Conservation (phyloP, 176 grass and related monocot species). For the Triticum monococcum region DNA sequence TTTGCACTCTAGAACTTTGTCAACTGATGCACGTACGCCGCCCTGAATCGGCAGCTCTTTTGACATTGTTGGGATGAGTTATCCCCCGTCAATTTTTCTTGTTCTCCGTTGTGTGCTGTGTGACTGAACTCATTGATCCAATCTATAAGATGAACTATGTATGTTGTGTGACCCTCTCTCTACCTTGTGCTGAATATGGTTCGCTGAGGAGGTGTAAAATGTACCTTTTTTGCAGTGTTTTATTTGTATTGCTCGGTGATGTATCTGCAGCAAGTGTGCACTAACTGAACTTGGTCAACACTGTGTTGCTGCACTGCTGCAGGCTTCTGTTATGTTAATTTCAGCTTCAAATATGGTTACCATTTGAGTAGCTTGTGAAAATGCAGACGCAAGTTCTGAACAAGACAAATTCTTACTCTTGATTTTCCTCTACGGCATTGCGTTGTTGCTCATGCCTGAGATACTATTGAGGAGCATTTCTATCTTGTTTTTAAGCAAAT, state of each 20-base stretch:
- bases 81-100: slow-evolving; percentile 26
- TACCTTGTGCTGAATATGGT: slow-evolving; percentile 15
- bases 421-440: not conserved
- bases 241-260: not conserved
- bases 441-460: not conserved
- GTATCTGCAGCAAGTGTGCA: not conserved
- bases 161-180: slow-evolving; percentile 23
- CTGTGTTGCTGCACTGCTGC: not conserved
- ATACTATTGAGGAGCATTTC: not conserved
- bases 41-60: slow-evolving; percentile 2
- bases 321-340: not conserved
- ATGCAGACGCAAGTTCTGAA: not conserved
- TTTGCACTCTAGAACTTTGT: slow-evolving; percentile 27
- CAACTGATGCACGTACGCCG: slow-evolving; percentile 19
- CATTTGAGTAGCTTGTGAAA: not conserved
- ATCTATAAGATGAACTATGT: slow-evolving; percentile 23
- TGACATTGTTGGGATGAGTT: slow-evolving; percentile 26
- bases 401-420: not conserved
- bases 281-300: slow-evolving; percentile 26
- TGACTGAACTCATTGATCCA: slow-evolving; percentile 26
- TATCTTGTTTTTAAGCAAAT: not conserved
- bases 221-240: not conserved
- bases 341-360: not conserved
- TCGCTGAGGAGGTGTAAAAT: slow-evolving; percentile 34
- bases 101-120: slow-evolving; percentile 35